Conservation (phyloP, 331 rosid genomes). For the Telfairia occidentalis region DNA sequence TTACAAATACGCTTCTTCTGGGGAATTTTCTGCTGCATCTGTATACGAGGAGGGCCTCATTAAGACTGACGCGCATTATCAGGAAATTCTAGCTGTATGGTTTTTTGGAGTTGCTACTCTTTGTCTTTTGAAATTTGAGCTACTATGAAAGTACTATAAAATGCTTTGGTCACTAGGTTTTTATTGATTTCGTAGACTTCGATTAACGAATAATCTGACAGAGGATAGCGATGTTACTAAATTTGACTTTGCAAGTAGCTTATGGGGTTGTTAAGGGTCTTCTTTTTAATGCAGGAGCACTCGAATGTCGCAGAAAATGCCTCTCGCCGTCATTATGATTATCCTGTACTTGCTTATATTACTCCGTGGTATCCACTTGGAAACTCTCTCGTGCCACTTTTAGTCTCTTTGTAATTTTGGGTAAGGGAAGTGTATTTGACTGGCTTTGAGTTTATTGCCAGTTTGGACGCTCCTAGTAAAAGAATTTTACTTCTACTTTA, state of each 20-base stretch:
- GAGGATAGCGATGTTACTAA: neutral
- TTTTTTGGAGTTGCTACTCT: neutral
- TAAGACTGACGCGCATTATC: slow-evolving; percentile 31
- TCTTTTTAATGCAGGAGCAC: slow-evolving; percentile 43
- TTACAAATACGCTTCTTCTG: slow-evolving; percentile 20
- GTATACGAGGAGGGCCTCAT: slow-evolving; percentile 37
- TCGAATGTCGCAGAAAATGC: slow-evolving; percentile 39
- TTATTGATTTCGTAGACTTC: no score
- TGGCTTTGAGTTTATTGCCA: neutral
- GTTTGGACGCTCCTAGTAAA: neutral
- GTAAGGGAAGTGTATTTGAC: neutral
- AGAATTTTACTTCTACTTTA: neutral
- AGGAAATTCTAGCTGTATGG: slow-evolving; percentile 56
- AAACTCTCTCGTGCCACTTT: neutral
- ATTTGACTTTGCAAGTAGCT: slow-evolving; percentile 14
- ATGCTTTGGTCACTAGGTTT: neutral
- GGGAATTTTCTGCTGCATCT: slow-evolving; percentile 15
- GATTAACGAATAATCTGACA: slow-evolving; percentile 4
- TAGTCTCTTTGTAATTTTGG: slow-evolving; percentile 7
- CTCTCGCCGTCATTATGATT: slow-evolving; percentile 41
- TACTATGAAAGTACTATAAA: neutral
- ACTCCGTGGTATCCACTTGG: slow-evolving; percentile 73
- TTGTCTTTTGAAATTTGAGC: neutral
- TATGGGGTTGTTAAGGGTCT: slow-evolving; percentile 3
- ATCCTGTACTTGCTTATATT: slow-evolving; percentile 79